Evolutionary conservation across 805 yeast genomes (phyloP), one percentile per base, ranked within the genome.

Genomic region (Pichia occidentalis): DNA sequence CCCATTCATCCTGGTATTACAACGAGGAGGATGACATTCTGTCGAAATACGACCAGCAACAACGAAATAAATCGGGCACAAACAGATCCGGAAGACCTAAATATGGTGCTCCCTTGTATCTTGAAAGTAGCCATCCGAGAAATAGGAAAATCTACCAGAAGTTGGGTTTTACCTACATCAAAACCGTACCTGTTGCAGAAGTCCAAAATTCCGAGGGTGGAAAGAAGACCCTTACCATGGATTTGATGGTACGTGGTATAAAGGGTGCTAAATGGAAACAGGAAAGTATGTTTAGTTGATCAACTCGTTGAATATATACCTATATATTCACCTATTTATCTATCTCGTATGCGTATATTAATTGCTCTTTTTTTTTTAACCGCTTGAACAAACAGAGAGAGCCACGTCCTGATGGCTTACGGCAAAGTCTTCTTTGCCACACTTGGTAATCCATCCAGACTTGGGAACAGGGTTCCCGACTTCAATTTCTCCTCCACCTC

Each of bases 61-160:
- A 46, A 46, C 36, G 44, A 34, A 50, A 34, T 56, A 37, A 32
- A 16, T n/a, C n/a, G n/a, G n/a, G n/a, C n/a, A n/a, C n/a, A n/a
- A n/a, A n/a, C n/a, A n/a, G n/a, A n/a, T n/a, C n/a, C n/a, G 67
- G 41, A 45, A 32, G 55, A 11, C 12, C 28, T 9, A 48, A 57
- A 35, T 40, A 53, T 12, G 63, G 63, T 20, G 57, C 60, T 27
- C 56, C 63, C 11, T 54, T 67, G 40, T 76, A 76, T 53, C 64
- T 76, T 44, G 83, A 76, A 54, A 66, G 75, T 33, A 73, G 81
- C 19, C 74, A 72, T 55, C 71, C 71, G 9, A 62, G 66, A 38
- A 76, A 75, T 51, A 60, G 75, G 24, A 61, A 58, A 38, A 72
- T 76, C 40, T 76, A 76, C 53, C 64, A 64, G 43, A 72, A 73